Evolutionary conservation across 2,329 filamentous ascomycete genomes (phyloP).

Genomic region (Xylariales sp.): DNA sequence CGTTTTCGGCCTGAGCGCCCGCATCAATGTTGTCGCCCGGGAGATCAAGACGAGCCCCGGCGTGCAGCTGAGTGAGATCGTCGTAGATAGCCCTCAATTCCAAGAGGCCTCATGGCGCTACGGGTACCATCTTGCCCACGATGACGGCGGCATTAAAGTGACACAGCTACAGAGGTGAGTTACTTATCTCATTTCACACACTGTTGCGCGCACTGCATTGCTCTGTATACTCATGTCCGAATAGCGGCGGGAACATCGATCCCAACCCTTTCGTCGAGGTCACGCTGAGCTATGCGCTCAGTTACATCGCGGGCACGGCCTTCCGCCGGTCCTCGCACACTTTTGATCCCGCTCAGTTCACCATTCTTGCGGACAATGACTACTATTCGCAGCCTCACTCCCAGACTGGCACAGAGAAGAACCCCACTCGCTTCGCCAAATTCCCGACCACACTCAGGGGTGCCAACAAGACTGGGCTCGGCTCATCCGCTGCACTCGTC

Average conservation of each 20-base stretch:
- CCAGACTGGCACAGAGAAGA: constrained; percentile 42
- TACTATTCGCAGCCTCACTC: constrained; percentile 84
- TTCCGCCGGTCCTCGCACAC: constrained; percentile 55
- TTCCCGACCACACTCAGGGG: constrained; percentile 80
- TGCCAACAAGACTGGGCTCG: constrained; percentile 95
- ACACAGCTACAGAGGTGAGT: constrained; percentile 82
- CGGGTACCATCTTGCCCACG: constrained; percentile 75
- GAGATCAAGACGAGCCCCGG: constrained; percentile 70
- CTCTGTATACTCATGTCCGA: constrained; percentile 17
- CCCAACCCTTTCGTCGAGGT: constrained; percentile 92
- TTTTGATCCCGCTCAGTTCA: constrained; percentile 78
- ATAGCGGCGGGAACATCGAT: constrained; percentile 59
- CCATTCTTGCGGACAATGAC: constrained; percentile 92
- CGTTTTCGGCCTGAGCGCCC: constrained; percentile 74
- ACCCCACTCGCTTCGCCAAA: constrained; percentile 72
- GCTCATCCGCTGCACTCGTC: constrained; percentile 93
- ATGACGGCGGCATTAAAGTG: constrained; percentile 82
- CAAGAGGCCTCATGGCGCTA: constrained; percentile 88
- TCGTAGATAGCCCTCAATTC: constrained; percentile 94
- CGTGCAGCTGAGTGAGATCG: constrained; percentile 76
- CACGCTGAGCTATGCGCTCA: constrained; percentile 86
- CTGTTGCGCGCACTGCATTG: neutral
- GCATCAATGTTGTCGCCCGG: constrained; percentile 73
- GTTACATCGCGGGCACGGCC: constrained; percentile 72
- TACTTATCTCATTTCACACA: constrained; percentile 7